Percentiles rank a stretch among this genome's conserved stretches.
Conservation (phyloP, 176 grass and related monocot genomes). For the Aegilops speltoides region DNA sequence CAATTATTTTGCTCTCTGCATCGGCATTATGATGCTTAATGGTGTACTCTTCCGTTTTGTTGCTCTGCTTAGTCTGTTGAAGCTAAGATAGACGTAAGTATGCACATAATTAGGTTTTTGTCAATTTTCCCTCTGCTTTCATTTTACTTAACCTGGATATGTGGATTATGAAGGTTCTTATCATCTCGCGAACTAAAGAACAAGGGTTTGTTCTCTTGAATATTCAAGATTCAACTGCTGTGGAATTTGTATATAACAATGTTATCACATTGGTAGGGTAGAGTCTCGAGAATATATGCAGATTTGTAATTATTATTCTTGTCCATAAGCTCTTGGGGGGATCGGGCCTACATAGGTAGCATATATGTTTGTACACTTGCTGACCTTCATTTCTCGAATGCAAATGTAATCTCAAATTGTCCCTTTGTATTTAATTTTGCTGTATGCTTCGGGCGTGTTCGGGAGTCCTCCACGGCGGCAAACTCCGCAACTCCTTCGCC, state of each 20-base stretch:
- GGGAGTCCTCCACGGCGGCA: too few relatives aligned
- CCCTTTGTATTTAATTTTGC: neutral
- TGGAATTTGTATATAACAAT: slow-evolving; percentile 1
- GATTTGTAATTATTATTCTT: neutral
- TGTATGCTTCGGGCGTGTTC: too few relatives aligned
- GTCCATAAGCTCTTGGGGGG: neutral
- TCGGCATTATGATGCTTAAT: slow-evolving; percentile 57
- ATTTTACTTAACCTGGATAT: neutral
- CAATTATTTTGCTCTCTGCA: slow-evolving; percentile 55
- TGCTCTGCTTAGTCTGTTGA: slow-evolving; percentile 53
- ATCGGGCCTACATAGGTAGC: too few relatives aligned
- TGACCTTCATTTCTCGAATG: neutral
- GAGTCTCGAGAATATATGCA: neutral
- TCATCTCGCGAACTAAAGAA: neutral
- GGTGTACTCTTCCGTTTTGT: slow-evolving; percentile 66
- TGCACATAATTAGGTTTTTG: neutral
- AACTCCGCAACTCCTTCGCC: too few relatives aligned
- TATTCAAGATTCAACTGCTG: neutral
- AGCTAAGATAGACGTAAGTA: slow-evolving; percentile 46
- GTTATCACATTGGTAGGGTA: neutral
- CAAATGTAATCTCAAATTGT: neutral
- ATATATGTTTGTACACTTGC: neutral
- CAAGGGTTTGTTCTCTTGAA: neutral
- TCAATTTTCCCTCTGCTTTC: neutral
- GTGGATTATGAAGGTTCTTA: slow-evolving; percentile 1